Evolutionary conservation across 345 rosid genomes (phyloP).

Genomic region (Capsella bursapastoris): DNA sequence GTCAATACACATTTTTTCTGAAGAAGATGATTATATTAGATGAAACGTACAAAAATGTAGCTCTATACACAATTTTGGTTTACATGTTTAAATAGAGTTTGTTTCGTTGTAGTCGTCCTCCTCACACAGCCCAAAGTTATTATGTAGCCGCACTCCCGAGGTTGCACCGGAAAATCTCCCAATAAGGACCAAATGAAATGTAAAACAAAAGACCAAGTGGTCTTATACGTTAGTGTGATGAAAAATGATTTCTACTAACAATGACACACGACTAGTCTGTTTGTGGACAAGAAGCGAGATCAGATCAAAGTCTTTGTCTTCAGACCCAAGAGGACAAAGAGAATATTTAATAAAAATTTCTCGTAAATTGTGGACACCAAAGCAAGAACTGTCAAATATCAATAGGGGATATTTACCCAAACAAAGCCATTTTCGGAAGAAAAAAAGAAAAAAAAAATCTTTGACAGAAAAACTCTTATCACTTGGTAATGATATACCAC

Average conservation of each 20-base stretch:
- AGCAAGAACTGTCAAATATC: background rate
- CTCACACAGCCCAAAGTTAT: background rate
- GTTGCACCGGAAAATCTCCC: constrained; percentile 1
- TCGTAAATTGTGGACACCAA: constrained; percentile 1
- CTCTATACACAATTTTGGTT: background rate
- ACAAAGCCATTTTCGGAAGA: background rate
- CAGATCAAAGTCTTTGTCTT: constrained; percentile 15
- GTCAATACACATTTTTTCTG: too few species aligned
- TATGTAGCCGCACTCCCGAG: background rate
- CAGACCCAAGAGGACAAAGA: background rate
- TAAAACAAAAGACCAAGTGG: background rate
- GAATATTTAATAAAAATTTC: background rate
- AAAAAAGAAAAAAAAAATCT: background rate
- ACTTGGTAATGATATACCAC: background rate
- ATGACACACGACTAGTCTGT: constrained; percentile 11
- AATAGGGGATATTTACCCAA: constrained; percentile 2
- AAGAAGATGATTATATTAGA: too few species aligned
- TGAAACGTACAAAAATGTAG: too few species aligned
- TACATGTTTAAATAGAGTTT: background rate
- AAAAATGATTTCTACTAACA: background rate
- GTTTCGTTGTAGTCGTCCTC: background rate
- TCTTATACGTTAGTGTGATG: constrained; percentile 17
- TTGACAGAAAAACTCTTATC: background rate
- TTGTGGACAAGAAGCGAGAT: constrained; percentile 29
- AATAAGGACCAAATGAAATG: background rate